Conservation (phyloP, 2,329 filamentous ascomycete species). For the Fusarium poae region DNA sequence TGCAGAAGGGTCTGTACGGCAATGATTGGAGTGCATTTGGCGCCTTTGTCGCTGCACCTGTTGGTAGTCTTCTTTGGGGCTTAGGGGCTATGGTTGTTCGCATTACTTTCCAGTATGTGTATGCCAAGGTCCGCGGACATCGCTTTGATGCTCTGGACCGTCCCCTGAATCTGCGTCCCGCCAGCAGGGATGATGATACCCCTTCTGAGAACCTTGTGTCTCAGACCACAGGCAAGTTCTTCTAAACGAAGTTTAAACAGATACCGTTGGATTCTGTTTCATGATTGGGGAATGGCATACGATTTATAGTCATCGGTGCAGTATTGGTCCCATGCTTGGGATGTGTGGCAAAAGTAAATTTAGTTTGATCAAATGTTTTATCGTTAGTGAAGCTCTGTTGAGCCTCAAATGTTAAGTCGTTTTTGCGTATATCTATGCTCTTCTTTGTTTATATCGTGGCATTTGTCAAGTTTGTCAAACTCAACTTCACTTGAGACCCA, state of each 20-base stretch:
- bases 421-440: not conserved
- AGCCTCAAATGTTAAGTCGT: not conserved
- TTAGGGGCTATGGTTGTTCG: conserved; percentile 72
- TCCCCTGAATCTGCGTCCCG: conserved; percentile 53
- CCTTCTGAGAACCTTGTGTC: conserved; percentile 44
- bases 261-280: conserved; percentile 22
- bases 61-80: conserved; percentile 81
- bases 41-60: conserved; percentile 82
- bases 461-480: not conserved
- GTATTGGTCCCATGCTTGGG: not conserved
- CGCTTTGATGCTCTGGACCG: conserved; percentile 77
- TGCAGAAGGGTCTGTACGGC: conserved; percentile 80
- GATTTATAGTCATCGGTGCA: not conserved
- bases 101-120: conserved; percentile 68
- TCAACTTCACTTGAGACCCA: not conserved
- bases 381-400: not conserved
- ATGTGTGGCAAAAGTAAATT: conserved; percentile 5
- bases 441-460: not conserved
- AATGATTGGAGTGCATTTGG: conserved; percentile 87
- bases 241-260: conserved; percentile 53
- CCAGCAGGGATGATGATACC: conserved; percentile 50
- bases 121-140: conserved; percentile 68
- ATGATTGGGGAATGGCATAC: not conserved
- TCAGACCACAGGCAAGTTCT: conserved; percentile 66
- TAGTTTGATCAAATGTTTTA: not conserved